These are phyloP conservation scores for Mortierella antarctica DNA, from an alignment of 192 early-diverging fungal species.

Conservation along the genomic window DNA sequence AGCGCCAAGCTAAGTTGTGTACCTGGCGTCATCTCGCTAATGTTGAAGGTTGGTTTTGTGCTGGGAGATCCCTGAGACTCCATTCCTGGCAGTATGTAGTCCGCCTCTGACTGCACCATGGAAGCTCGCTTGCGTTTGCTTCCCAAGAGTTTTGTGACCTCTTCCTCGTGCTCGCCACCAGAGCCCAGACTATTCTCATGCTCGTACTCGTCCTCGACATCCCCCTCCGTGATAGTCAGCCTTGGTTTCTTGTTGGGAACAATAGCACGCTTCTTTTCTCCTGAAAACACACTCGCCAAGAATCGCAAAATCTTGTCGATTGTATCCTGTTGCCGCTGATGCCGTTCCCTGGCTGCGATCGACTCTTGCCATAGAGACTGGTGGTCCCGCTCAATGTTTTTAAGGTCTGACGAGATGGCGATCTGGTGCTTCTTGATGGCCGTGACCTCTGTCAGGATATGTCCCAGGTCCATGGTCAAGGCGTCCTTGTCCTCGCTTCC, in stretches of 20 bases:
- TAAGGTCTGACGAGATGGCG: slow-evolving; percentile 87
- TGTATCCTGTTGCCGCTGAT: slow-evolving; percentile 88
- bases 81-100: slow-evolving; percentile 24
- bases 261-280: slow-evolving; percentile 61
- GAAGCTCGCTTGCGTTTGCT: slow-evolving; percentile 44
- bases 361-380: slow-evolving; percentile 91
- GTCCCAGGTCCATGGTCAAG: slow-evolving; percentile 59
- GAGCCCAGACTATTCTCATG: not conserved
- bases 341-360: slow-evolving; percentile 74
- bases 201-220: slow-evolving; percentile 30
- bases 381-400: slow-evolving; percentile 89
- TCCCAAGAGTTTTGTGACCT: slow-evolving; percentile 27
- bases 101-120: slow-evolving; percentile 27
- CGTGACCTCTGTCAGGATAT: slow-evolving; percentile 80
- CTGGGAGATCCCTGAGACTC: slow-evolving; percentile 6
- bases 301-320: slow-evolving; percentile 96
- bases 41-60: slow-evolving; percentile 15
- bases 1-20: not conserved
- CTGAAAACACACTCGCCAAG: slow-evolving; percentile 86
- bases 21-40: slow-evolving; percentile 42
- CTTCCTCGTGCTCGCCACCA: slow-evolving; percentile 38
- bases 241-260: slow-evolving; percentile 63
- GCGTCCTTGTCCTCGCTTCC: slow-evolving; percentile 54
- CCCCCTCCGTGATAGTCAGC: slow-evolving; percentile 44
- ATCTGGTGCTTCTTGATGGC: slow-evolving; percentile 92